Evolutionary conservation across 176 grass and related monocot genomes (phyloP).

Genomic region (Rhynchospora pubera): DNA sequence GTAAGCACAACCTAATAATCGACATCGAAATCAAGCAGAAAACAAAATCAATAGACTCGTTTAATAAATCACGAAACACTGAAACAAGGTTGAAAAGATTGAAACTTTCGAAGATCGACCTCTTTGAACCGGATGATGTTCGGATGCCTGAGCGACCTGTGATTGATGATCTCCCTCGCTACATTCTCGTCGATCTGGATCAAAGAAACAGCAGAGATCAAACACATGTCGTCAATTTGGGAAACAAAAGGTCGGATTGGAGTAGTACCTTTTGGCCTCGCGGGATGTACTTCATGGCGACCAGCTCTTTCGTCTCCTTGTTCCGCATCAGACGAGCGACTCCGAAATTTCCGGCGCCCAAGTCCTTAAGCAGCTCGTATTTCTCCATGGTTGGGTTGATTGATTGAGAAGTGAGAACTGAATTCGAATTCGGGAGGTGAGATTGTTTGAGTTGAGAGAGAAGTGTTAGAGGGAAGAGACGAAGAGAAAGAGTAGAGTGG

Average conservation of each 20-base stretch:
- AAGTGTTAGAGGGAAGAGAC: neutral
- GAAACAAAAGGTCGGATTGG: neutral
- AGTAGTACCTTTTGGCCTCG: constrained; percentile 62
- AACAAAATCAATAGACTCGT: neutral
- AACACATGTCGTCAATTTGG: neutral
- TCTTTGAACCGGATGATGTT: constrained; percentile 97
- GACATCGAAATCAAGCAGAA: constrained; percentile 15
- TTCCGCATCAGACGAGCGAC: constrained; percentile 76
- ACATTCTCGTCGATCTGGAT: constrained; percentile 96
- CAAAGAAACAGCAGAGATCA: neutral
- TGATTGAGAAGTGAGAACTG: neutral
- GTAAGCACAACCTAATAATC: constrained; percentile 54
- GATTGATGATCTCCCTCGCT: constrained; percentile 95
- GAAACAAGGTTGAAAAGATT: neutral
- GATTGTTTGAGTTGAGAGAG: neutral
- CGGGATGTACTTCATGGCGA: constrained; percentile 85
- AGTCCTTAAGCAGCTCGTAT: constrained; percentile 81
- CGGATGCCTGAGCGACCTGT: constrained; percentile 73
- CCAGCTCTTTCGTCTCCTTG: constrained; percentile 86
- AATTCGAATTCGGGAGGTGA: neutral
- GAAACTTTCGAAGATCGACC: constrained; percentile 11
- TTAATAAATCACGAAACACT: neutral
- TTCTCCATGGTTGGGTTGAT: constrained; percentile 40
- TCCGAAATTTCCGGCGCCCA: constrained; percentile 76
- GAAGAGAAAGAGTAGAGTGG: neutral